These are phyloP conservation scores for Myriosclerotinia duriaeana DNA, from an alignment of 2,329 filamentous ascomycete genomes.

Conservation along the genomic window DNA sequence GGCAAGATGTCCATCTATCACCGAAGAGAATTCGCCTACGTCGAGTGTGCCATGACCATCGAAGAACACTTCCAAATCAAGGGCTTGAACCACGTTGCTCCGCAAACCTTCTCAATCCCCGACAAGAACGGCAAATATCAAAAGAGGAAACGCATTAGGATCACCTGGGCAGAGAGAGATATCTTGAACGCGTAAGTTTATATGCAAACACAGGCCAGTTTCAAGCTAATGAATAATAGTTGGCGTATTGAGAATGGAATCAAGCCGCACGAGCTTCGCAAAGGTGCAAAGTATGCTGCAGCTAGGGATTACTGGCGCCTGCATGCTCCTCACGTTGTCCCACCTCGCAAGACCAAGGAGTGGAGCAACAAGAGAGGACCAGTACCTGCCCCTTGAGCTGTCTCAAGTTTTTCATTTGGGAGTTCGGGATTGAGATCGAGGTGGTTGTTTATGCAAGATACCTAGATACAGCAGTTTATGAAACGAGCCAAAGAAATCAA, in stretches of 20 bases:
- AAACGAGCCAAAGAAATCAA: neutral
- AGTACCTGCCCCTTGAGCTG: neutral
- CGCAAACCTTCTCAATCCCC: neutral
- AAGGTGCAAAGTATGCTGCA: neutral
- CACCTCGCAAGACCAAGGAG: neutral
- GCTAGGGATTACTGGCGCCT: neutral
- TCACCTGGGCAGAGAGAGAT: neutral
- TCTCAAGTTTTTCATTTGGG: neutral
- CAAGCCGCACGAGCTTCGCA: neutral
- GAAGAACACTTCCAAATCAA: neutral
- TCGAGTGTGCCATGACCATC: neutral
- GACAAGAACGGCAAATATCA: neutral
- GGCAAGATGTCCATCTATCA: neutral
- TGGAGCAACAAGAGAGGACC: neutral
- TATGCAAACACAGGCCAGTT: neutral
- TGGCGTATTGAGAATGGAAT: neutral
- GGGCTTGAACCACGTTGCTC: neutral
- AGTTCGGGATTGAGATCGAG: neutral
- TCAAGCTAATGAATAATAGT: neutral
- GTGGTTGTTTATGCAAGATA: neutral
- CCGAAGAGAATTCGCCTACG: neutral
- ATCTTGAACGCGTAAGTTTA: neutral
- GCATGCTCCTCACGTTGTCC: neutral
- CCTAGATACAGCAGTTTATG: neutral
- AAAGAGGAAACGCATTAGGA: neutral